Percentiles rank a stretch among this genome's conserved stretches.
These are phyloP conservation scores for Fusarium sterilihyphosum DNA, from an alignment of 2,329 filamentous ascomycete species.

Conservation along the genomic window DNA sequence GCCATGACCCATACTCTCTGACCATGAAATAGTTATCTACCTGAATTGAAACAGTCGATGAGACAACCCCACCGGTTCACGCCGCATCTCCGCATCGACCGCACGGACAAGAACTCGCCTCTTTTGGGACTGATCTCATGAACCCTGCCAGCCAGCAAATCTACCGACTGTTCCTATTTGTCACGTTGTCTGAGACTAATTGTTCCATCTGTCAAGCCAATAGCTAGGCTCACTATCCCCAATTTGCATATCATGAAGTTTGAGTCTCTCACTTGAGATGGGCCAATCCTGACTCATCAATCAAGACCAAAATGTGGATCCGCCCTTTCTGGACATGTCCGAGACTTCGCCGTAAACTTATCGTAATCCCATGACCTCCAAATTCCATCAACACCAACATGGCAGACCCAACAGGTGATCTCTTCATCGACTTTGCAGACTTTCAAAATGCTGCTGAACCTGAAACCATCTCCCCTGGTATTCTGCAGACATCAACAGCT, in stretches of 20 bases:
- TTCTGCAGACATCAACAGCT: slow-evolving; percentile 19
- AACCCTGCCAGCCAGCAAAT: not conserved
- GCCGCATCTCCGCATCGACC: not conserved
- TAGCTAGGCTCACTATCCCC: not conserved
- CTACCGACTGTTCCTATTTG: not conserved
- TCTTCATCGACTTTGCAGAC: not conserved
- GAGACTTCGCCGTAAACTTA: slow-evolving; percentile 25
- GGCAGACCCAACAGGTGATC: slow-evolving; percentile 4
- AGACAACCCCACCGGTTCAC: not conserved
- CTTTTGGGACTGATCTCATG: not conserved
- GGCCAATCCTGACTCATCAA: slow-evolving; percentile 20
- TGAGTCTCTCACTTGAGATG: not conserved
- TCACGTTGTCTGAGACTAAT: accelerated
- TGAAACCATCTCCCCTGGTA: slow-evolving; percentile 19
- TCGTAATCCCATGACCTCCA: slow-evolving; percentile 14
- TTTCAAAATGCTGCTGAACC: not conserved
- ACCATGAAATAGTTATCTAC: accelerated
- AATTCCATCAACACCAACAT: slow-evolving; percentile 9
- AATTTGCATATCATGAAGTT: slow-evolving; percentile 9
- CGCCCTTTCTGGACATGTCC: slow-evolving; percentile 33
- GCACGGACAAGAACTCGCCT: not conserved
- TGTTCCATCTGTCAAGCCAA: not conserved
- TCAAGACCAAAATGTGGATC: slow-evolving; percentile 22
- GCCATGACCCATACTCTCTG: not conserved
- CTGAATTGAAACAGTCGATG: too few relatives aligned